Conservation (phyloP, 2,329 filamentous ascomycete species). For the Alternaria ethzedia region DNA sequence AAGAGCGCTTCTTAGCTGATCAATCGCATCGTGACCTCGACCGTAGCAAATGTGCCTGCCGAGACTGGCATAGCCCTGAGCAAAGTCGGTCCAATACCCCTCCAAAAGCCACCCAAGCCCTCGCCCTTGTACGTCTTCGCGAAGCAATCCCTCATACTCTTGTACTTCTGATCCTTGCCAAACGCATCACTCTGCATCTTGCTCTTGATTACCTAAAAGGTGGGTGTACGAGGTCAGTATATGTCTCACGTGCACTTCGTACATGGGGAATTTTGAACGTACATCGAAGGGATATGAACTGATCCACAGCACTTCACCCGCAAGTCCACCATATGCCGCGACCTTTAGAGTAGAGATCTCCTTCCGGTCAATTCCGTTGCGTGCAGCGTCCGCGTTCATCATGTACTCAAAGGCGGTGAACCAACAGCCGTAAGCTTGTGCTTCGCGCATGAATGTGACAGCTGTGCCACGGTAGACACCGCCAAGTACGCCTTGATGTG, state of each 20-base stretch:
- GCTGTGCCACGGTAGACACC: conserved; percentile 87
- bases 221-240: background rate
- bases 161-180: conserved; percentile 73
- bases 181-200: conserved; percentile 99
- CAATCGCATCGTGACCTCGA: conserved; percentile 33
- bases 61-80: conserved; percentile 96
- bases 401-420: conserved; percentile 94
- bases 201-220: conserved; percentile 72
- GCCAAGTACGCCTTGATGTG: conserved; percentile 69
- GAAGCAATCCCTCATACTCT: conserved; percentile 88
- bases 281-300: conserved; percentile 89
- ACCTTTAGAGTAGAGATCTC: conserved; percentile 85
- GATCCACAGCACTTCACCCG: conserved; percentile 93
- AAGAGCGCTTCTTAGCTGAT: conserved; percentile 15
- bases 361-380: conserved; percentile 76
- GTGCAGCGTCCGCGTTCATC: conserved; percentile 86
- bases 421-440: conserved; percentile 94
- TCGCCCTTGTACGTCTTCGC: conserved; percentile 78
- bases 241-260: background rate
- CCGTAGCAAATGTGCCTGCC: conserved; percentile 93
- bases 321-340: conserved; percentile 88
- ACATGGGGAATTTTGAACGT: background rate
- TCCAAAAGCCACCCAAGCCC: conserved; percentile 89
- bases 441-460: conserved; percentile 87
- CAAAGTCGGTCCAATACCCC: conserved; percentile 87